Evolutionary conservation across 2,329 filamentous ascomycete species (phyloP), one percentile per base, ranked within the genome.

Genomic region (Fusarium solani-melongenae): DNA sequence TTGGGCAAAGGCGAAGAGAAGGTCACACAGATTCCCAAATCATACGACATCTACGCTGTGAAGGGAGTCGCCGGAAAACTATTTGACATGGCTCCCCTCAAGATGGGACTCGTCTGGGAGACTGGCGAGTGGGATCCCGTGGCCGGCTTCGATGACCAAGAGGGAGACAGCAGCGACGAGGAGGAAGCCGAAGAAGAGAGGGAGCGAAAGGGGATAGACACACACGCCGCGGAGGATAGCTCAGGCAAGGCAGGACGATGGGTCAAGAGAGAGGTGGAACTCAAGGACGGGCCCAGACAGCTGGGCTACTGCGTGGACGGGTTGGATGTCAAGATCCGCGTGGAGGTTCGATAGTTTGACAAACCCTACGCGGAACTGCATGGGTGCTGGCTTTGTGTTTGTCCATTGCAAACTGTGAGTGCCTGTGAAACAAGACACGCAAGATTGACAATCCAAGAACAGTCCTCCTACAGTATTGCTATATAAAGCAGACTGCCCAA

Each of bases 111-210:
- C 57, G 84, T 96, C 1, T 97, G 94, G 93, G 94, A 98, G 84
- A 98, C 95, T 10, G 94, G 94, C 22, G 95, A 98, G 81, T 94
- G 93, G 90, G 94, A 98, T 81, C 94, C 94, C 0, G 91, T 94
- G 0, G 88, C 88, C 10, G 87, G 89, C 69, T 89, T 90, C 74
- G 87, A 91, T 70, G 87, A 89, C 6, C 87, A 88, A 33, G 90
- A 90, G 49, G 88, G 84, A 62, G 86, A 85, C 51, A 87, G 85
- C 74, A 88, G 87, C 53, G 88, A 88, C 33, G 87, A 88, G 8
- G 86, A 88, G 33, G 85, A 86, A 7, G 84, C 83, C 3, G 83
- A 81, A 14, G 73, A 78, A 24, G 80, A 82, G 46, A 81, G 76
- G 8, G 71, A 67, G 65, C 75, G 27, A 60, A 70, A 56, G 38